Percentiles rank a stretch among this genome's conserved stretches.
These are phyloP conservation scores for Populus deltoides DNA, from an alignment of 345 rosid genomes.

Conservation along the genomic window DNA sequence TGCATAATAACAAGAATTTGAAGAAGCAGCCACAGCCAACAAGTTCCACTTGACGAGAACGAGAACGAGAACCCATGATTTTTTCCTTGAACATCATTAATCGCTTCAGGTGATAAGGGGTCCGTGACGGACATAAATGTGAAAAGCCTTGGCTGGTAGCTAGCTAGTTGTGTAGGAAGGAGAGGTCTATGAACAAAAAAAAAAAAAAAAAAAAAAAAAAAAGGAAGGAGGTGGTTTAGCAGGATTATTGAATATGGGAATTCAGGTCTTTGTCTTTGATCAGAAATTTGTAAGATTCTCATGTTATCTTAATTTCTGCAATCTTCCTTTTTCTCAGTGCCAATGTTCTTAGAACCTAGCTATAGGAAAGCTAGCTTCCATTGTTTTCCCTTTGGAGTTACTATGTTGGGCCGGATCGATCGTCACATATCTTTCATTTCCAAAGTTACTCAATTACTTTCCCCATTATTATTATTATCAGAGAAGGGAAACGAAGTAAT, in stretches of 20 bases:
- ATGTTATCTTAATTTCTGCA: neutral
- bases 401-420: neutral
- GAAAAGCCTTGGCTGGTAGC: neutral
- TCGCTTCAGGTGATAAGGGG: neutral
- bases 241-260: neutral
- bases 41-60: neutral
- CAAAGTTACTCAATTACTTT: neutral
- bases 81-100: neutral
- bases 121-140: neutral
- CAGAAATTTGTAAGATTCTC: conserved; percentile 14
- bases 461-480: neutral
- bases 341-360: neutral
- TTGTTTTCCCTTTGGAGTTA: neutral
- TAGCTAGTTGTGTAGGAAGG: neutral
- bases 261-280: neutral
- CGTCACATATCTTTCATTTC: neutral
- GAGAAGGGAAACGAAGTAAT: neutral
- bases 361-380: neutral
- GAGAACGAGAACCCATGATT: neutral
- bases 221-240: neutral
- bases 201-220: neutral
- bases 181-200: neutral
- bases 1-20: conserved; percentile 77
- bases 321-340: neutral
- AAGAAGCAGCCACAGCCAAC: conserved; percentile 42